Evolutionary conservation across 768 basidiomycete genomes (phyloP), one percentile per base, ranked within the genome.

Genomic region (Calocera cornea): DNA sequence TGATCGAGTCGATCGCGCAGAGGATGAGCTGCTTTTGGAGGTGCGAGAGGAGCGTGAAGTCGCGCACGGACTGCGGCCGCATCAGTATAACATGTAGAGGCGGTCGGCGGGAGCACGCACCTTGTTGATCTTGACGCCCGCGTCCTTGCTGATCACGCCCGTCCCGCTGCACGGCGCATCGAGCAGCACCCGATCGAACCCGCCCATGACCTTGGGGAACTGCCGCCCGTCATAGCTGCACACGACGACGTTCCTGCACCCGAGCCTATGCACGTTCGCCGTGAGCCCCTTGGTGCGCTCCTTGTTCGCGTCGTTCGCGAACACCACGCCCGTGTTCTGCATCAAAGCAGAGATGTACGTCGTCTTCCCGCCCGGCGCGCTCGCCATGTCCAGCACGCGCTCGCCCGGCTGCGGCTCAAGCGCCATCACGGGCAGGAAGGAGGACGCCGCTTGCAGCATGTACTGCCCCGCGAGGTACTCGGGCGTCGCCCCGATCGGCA

Each of bases 381-480:
- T 95, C 1, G 95, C 95, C 95, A 99, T 98, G 76, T 99, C 97
- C 68, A 99, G 83, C 12, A 97, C 85, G 12, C 95, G 89, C 74
- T 98, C 97, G 68, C 90, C 84, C 1, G 93, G 92, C 73, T 95
- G 89, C 3, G 97, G 97, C 29, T 85, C 81, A 41, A 99, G 87
- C 2, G 97, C 92, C 70, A 98, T 95, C 73, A 98, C 97, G 66
- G 97, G 97, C n/a, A 99, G 84, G 83, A 99, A 97, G 0, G 97
- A 98, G 3, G 94, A 95, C 12, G 97, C 97, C 5, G 97, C 92
- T 80, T 99, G 97, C 29, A 98, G 89, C 92, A 99, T 98, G 78
- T 99, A 99, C 75, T 99, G 95, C 1, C 97, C 97, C 0, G 97
- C 94, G 41, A 99, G 86, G 78, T 99, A 99, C 79, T 99, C 97